Evolutionary conservation across 108 stramenopile genomes (phyloP), one percentile per base, ranked within the genome.

Genomic region (Pseudonitzschia delicatissima): DNA sequence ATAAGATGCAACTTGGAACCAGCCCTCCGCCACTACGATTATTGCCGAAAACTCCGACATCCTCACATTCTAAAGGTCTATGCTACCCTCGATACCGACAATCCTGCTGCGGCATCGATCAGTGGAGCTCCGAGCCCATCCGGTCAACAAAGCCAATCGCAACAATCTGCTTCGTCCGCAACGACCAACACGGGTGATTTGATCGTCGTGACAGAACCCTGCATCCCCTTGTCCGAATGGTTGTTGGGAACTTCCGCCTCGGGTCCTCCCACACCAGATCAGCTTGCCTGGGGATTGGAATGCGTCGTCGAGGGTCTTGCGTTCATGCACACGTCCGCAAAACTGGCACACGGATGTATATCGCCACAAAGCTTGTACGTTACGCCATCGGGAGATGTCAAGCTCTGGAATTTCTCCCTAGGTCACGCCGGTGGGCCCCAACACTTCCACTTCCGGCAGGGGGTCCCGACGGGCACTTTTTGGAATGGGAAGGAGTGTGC

Each of bases 71-170:
- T 93, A 21, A 64, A 81, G 39, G 87, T 85, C 1, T 76, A 83
- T 33, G 89, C 89, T 29, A 93, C 89, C 0, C 49, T 93, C 35
- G 92, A 93, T 39, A 90, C 92, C 11, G 92, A 93, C 65, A 80
- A 88, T 69, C 91, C 91, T 4, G 70, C 65, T 5, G 82, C 74
- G 15, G 70, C 66, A 20, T 61, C 62, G 4, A 42, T 60, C 13
- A 76, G 70, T 17, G 74, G 74, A 20, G 37, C 25, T 5, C 20
- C 44, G 9, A 20, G 13, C 0, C 25, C 3, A 31, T 39, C 27
- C 20, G 17, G 17, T 18, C 53, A 55, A 15, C 11, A 32, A 5
- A 27, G 31, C n/a, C 13, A 12, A 7, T n/a, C 29, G 17, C 53
- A 55, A 55, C 32, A 31, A 55, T 33, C 35, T 23, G 60, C 60